A percentile compares a stretch with the other conserved stretches of the same genome.
These are phyloP conservation scores for Leccinum solheimii DNA, from an alignment of 1,284 basidiomycete genomes.

Conservation along the genomic window DNA sequence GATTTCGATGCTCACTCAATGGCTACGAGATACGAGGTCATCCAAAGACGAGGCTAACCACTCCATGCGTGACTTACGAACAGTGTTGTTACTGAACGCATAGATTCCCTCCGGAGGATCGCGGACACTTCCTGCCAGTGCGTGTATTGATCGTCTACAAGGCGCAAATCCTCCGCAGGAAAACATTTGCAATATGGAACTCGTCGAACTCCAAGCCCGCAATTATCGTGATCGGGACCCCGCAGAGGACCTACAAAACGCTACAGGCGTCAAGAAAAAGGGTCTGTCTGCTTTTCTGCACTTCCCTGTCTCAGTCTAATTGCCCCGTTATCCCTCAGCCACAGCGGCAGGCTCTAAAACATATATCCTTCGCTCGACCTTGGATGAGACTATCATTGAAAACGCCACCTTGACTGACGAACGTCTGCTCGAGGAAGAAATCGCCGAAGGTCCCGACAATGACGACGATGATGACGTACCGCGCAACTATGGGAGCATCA, in stretches of 20 bases:
- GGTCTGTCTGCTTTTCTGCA: slow-evolving; percentile 26
- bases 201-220: too few relatives aligned
- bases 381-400: slow-evolving; percentile 59
- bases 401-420: slow-evolving; percentile 55
- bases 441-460: slow-evolving; percentile 41
- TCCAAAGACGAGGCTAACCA: too few relatives aligned
- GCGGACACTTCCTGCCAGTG: too few relatives aligned
- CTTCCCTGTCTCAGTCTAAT: neutral
- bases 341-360: slow-evolving; percentile 62
- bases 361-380: slow-evolving; percentile 70
- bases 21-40: too few relatives aligned
- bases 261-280: slow-evolving; percentile 58
- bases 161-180: too few relatives aligned
- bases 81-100: too few relatives aligned
- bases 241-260: slow-evolving; percentile 47
- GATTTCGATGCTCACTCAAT: too few relatives aligned
- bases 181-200: too few relatives aligned
- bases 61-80: too few relatives aligned
- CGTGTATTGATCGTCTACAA: too few relatives aligned
- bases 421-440: slow-evolving; percentile 58
- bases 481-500: slow-evolving; percentile 57
- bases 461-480: slow-evolving; percentile 42
- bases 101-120: too few relatives aligned
- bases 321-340: slow-evolving; percentile 37
- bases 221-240: slow-evolving; percentile 27